Evolutionary conservation across 2,329 filamentous ascomycete genomes (phyloP), one percentile per base, ranked within the genome.

Genomic region (Dothideomycetes sp.): DNA sequence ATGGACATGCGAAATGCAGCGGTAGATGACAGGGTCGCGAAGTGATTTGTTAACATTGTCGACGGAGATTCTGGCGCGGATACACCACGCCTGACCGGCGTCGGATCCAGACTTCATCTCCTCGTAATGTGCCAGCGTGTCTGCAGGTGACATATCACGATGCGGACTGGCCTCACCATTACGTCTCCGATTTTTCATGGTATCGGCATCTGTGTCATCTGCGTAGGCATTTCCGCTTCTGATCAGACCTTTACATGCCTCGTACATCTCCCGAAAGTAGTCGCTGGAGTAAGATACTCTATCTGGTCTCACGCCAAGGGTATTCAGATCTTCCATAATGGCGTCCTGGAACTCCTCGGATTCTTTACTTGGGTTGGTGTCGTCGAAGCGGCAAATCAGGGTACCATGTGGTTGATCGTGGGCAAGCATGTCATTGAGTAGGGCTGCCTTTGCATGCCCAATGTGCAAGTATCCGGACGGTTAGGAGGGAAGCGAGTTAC

Each of bases 391-490:
- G 45, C 87, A 62, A 54, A 81, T 81, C 60, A 77, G 82, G 45
- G 79, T 69, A 43, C 89, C 89, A 44, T 88, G 80, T 27, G 81
- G 82, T 56, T 94, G 84, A 55, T 79, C 79, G 54, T 75, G 77
- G 11, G 91, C 89, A 58, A 95, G 96, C 4, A 89, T 89, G 63
- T 96, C 96, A 63, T 96, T 95, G 60, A 96, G 78, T 0, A 86
- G 82, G 59, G 96, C 95, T 15, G 91, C 89, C 66, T 96, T 96
- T 48, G 83, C 84, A 58, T 96, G 91, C 15, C 89, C 89, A 50
- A 96, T 83, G 57, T 95, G 88, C 8, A 95, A 73, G 58, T 82
- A 95, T 40, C 89, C 91, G 59, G 95, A 96, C 35, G 91, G 91
- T 70, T 67, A 18, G 68, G 68, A 1, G 68, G 68, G 43, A 71